phyloP scores from a whole-genome alignment of 2,329 filamentous ascomycete species.

The Madurella fahalii region DNA sequence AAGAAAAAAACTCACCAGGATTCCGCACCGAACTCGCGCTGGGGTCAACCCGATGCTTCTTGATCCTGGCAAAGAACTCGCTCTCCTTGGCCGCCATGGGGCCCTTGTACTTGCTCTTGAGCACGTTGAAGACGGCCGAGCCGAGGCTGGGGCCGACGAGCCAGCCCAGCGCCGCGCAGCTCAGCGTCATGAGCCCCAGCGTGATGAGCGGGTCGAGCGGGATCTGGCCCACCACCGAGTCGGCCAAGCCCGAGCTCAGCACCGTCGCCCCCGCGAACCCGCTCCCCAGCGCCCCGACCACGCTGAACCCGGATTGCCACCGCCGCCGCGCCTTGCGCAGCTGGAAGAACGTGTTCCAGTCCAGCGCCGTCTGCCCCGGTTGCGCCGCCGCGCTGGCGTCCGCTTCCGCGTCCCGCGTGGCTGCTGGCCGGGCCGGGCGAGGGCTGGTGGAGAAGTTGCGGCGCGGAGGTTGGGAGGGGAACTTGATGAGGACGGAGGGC shows the following conservation, averaged over 20 bases:
- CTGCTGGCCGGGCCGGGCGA: background rate
- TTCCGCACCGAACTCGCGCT: slow-evolving; percentile 84
- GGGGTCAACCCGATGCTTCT: slow-evolving; percentile 88
- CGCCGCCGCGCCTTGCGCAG: slow-evolving; percentile 81
- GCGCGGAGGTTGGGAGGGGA: slow-evolving; percentile 20
- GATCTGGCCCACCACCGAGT: slow-evolving; percentile 65
- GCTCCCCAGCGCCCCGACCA: slow-evolving; percentile 58
- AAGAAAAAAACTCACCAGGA: slow-evolving; percentile 51
- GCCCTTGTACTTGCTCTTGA: slow-evolving; percentile 65
- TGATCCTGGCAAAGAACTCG: slow-evolving; percentile 88
- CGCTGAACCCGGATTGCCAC: slow-evolving; percentile 75
- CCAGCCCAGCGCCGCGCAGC: slow-evolving; percentile 80
- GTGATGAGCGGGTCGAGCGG: slow-evolving; percentile 86
- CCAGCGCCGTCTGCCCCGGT: slow-evolving; percentile 45
- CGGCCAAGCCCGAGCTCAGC: slow-evolving; percentile 67
- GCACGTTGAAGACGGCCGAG: slow-evolving; percentile 70
- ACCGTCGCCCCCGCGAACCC: slow-evolving; percentile 61
- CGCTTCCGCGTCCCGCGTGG: slow-evolving; percentile 16
- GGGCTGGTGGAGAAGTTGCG: slow-evolving; percentile 17
- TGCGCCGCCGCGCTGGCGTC: slow-evolving; percentile 28
- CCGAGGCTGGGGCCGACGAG: slow-evolving; percentile 79
- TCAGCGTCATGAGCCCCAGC: slow-evolving; percentile 73
- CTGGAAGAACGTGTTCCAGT: slow-evolving; percentile 92
- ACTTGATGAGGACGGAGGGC: slow-evolving; percentile 18
- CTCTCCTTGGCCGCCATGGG: slow-evolving; percentile 84